A percentile compares a stretch with the other conserved stretches of the same genome.
Conservation (phyloP, 2,329 filamentous ascomycete genomes). For the Fusarium albosuccineum region DNA sequence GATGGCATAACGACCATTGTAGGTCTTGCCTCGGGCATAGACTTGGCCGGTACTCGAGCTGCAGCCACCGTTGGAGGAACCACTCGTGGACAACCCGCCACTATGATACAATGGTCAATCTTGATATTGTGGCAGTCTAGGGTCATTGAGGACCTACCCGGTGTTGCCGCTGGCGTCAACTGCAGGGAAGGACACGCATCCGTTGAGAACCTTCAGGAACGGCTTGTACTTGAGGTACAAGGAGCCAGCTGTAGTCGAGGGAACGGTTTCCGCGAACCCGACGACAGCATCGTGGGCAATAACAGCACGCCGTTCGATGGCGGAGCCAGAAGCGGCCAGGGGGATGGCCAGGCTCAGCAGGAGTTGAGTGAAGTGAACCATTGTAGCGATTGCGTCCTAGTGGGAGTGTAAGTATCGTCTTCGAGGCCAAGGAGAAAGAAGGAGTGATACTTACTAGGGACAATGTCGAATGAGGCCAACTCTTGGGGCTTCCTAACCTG, state of each 20-base stretch:
- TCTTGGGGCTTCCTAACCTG: not conserved
- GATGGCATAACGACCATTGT: constrained; percentile 53
- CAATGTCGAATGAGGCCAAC: too few relatives aligned
- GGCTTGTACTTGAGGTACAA: constrained; percentile 54
- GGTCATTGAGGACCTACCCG: constrained; percentile 31
- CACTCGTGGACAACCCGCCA: constrained; percentile 52
- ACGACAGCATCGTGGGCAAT: constrained; percentile 51
- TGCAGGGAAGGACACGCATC: constrained; percentile 74
- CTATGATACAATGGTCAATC: constrained; percentile 32
- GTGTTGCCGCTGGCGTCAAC: constrained; percentile 70
- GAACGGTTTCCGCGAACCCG: constrained; percentile 50
- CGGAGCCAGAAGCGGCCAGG: constrained; percentile 41
- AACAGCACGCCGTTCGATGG: constrained; percentile 45
- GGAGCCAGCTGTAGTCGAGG: constrained; percentile 44
- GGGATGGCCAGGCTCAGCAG: constrained; percentile 36
- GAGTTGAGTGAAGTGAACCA: constrained; percentile 39
- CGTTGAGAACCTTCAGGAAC: constrained; percentile 62
- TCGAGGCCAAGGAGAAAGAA: too few relatives aligned
- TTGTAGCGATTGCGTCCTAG: constrained; percentile 9
- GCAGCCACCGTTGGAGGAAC: constrained; percentile 50
- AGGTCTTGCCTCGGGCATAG: constrained; percentile 52
- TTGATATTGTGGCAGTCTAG: not conserved
- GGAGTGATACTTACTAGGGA: not conserved
- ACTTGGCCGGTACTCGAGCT: constrained; percentile 54
- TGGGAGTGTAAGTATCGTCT: not conserved